These are phyloP conservation scores for Trypanosoma congolense DNA, from an alignment of 208 protist genomes.

Conservation along the genomic window DNA sequence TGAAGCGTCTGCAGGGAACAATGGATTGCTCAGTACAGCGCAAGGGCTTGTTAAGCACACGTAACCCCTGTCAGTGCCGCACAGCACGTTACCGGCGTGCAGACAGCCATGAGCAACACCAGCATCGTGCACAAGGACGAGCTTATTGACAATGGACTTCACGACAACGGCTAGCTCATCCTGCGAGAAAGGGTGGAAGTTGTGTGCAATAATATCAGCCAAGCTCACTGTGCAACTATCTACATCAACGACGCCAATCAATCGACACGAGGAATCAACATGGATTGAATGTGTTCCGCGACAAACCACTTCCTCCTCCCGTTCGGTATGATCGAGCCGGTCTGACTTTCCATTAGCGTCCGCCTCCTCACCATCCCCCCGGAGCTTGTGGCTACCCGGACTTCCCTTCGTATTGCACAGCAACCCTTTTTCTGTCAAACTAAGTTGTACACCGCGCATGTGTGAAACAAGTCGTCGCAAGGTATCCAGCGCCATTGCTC, in stretches of 20 bases:
- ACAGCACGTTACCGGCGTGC: slow-evolving; percentile 72
- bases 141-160: slow-evolving; percentile 38
- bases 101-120: slow-evolving; percentile 70
- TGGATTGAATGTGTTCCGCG: slow-evolving; percentile 39
- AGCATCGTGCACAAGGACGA: slow-evolving; percentile 43
- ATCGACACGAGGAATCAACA: slow-evolving; percentile 52
- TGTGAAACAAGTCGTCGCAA: slow-evolving; percentile 15
- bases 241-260: slow-evolving; percentile 61
- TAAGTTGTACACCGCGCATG: slow-evolving; percentile 10
- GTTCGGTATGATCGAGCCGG: not conserved
- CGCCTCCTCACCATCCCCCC: not conserved
- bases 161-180: slow-evolving; percentile 44
- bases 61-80: slow-evolving; percentile 65
- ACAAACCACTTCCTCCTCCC: slow-evolving; percentile 25
- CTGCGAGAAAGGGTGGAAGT: slow-evolving; percentile 23
- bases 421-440: slow-evolving; percentile 8
- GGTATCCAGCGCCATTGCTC: slow-evolving; percentile 6
- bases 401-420: not conserved
- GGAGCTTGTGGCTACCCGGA: not conserved
- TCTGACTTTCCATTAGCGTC: not conserved
- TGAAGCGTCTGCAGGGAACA: slow-evolving; percentile 38
- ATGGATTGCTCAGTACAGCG: slow-evolving; percentile 40
- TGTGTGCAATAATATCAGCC: slow-evolving; percentile 54
- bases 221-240: slow-evolving; percentile 52
- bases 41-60: slow-evolving; percentile 46